phyloP scores from a whole-genome alignment of 179 eudicot species.

The Amaranthus tricolor region DNA sequence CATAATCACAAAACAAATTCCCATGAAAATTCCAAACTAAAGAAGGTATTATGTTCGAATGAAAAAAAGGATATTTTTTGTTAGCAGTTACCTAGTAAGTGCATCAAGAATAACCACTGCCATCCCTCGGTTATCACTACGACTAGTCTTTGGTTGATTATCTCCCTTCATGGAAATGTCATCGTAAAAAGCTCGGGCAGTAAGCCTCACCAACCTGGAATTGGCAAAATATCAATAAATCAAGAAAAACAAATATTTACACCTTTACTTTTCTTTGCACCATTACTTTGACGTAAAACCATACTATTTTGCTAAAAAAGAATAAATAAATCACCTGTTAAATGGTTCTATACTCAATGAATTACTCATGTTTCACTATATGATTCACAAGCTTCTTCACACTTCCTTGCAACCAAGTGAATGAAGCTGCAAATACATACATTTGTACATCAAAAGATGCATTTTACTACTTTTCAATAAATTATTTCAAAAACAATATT shows the following conservation, averaged over 20 bases:
- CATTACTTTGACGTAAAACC: background rate
- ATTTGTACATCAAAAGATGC: background rate
- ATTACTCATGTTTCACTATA: conserved; percentile 11
- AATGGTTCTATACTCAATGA: conserved; percentile 53
- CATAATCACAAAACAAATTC: background rate
- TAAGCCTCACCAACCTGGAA: conserved; percentile 78
- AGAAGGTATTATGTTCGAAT: background rate
- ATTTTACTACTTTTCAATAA: background rate
- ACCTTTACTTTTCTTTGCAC: background rate
- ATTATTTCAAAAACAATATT: no score
- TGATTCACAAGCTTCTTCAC: background rate
- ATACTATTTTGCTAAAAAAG: no score
- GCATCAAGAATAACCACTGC: conserved; percentile 97
- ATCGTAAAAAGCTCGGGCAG: conserved; percentile 92
- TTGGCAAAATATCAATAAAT: background rate
- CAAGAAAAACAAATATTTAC: background rate
- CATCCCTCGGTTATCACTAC: conserved; percentile 84
- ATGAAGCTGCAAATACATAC: background rate
- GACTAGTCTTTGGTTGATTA: conserved; percentile 65
- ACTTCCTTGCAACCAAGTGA: background rate
- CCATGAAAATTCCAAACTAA: background rate
- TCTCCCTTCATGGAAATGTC: conserved; percentile 78
- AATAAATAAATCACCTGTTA: conserved; percentile 35
- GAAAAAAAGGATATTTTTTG: background rate
- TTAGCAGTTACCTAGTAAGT: conserved; percentile 60